A percentile compares a stretch with the other conserved stretches of the same genome.
phyloP scores from a whole-genome alignment of 1,139 yeast species.

The Nakaseomyces glabratus region DNA sequence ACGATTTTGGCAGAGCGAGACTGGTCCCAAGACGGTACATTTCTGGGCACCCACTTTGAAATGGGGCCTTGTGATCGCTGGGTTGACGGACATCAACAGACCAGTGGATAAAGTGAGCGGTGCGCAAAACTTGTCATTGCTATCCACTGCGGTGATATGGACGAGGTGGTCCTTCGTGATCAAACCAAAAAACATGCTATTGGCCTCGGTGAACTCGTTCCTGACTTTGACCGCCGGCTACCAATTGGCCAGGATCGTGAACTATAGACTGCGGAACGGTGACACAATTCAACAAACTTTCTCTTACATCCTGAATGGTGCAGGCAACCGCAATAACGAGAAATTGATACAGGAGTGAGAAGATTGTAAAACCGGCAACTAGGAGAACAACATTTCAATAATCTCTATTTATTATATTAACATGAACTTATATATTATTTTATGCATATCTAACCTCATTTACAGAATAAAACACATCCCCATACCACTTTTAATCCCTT shows the following conservation, averaged over 20 bases:
- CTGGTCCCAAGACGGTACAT: constrained; percentile 93
- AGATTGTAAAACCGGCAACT: too few species aligned
- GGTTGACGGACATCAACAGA: constrained; percentile 73
- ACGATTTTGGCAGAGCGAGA: constrained; percentile 70
- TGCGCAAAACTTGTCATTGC: constrained; percentile 76
- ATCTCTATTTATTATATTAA: too few species aligned
- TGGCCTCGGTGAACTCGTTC: constrained; percentile 93
- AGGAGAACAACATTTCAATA: too few species aligned
- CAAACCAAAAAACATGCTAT: constrained; percentile 72
- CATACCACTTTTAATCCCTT: too few species aligned
- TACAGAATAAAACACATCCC: too few species aligned
- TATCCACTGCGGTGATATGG: constrained; percentile 94
- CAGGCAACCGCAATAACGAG: constrained; percentile 4
- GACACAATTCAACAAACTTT: constrained; percentile 47
- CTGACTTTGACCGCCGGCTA: constrained; percentile 82
- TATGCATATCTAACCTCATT: too few species aligned
- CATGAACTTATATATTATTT: too few species aligned
- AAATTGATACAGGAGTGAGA: too few species aligned
- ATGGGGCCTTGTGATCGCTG: constrained; percentile 91
- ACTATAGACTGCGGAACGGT: constrained; percentile 49
- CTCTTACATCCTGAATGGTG: constrained; percentile 48
- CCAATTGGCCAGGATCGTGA: constrained; percentile 64
- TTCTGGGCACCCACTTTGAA: constrained; percentile 57
- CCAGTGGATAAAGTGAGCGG: constrained; percentile 91
- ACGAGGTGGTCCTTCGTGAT: constrained; percentile 97